Conservation (phyloP, 371 early-diverging fungal genomes). For the Mucor plumbeus region DNA sequence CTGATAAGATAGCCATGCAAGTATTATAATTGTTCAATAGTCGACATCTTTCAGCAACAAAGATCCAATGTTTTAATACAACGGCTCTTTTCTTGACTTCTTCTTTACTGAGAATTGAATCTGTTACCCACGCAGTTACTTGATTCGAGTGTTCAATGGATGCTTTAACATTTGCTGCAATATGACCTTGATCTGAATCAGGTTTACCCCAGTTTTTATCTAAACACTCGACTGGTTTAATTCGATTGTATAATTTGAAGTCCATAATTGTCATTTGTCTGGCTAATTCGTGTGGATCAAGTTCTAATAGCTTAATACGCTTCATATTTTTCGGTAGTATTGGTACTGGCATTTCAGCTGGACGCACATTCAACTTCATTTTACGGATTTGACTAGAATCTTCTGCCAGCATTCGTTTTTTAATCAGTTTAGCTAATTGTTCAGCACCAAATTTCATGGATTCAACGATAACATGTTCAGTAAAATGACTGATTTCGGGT, state of each 20-base stretch:
- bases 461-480: slow-evolving; percentile 74
- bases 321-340: slow-evolving; percentile 76
- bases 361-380: slow-evolving; percentile 70
- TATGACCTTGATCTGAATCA: slow-evolving; percentile 49
- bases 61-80: slow-evolving; percentile 83
- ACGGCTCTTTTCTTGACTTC: slow-evolving; percentile 79
- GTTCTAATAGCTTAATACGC: slow-evolving; percentile 64
- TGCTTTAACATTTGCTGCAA: slow-evolving; percentile 68
- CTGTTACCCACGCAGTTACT: slow-evolving; percentile 90
- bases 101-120: slow-evolving; percentile 77
- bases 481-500: slow-evolving; percentile 75
- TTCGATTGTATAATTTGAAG: slow-evolving; percentile 66
- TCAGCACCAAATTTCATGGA: slow-evolving; percentile 76
- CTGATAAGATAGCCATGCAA: slow-evolving; percentile 86
- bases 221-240: slow-evolving; percentile 78
- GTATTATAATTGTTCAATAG: slow-evolving; percentile 79
- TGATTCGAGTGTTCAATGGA: slow-evolving; percentile 72
- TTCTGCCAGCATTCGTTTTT: slow-evolving; percentile 71
- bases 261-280: slow-evolving; percentile 87
- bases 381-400: slow-evolving; percentile 65
- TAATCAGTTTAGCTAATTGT: slow-evolving; percentile 72
- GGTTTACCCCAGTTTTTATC: slow-evolving; percentile 80
- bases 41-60: slow-evolving; percentile 73
- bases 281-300: slow-evolving; percentile 86
- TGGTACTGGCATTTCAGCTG: slow-evolving; percentile 68